Evolutionary conservation across 495 filamentous ascomycete species (phyloP), one percentile per base, ranked within the genome.

Genomic region (Penicillium herquei): DNA sequence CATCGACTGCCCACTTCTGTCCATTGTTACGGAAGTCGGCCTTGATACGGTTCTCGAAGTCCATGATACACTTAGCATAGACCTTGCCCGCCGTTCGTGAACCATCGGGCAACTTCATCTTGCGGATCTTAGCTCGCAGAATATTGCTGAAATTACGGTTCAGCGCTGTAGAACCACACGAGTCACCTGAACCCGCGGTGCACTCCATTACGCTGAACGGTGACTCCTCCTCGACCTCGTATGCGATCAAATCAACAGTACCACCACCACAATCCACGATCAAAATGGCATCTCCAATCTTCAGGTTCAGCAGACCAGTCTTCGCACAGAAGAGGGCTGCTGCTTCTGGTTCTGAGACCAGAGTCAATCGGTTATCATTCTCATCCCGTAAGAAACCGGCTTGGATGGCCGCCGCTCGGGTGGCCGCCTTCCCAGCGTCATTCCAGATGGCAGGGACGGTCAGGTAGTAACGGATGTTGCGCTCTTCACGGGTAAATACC

Each of bases 1-100:
- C 81, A 68, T 91, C 87, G n/a, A 91, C 87, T 9, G 87, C 87
- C 87, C 87, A 91, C 66, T 90, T 90, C 64, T 89, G 86, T 8
- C 87, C 85, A 59, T 90, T 91, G 69, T 90, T 90, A 43, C 87
- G 81, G 82, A 91, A 91, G 64, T 90, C 87, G 32, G 87, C 87
- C 68, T 91, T 91, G 73, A 91, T 89, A 43, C 87, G 77, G 69
- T 91, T 90, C 72, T 91, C 87, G 63, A 91, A 91, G 68, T 91
- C 87, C 86, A 89, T 90, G 58, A 91, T 90, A 73, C 87, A 91
- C 67, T 90, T 90, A 39, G 87, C 87, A 61, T 91, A 91, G 12
- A 91, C 87, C 69, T 86, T 87, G 32, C 87, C 87, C 16, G 87
- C 87, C 21, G 85, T 89, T 54, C 81, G 85, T 17, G 87, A 89